Base-by-base conservation (phyloP, 306 rosid genomes). In the Corylus heterophylla region DNA sequence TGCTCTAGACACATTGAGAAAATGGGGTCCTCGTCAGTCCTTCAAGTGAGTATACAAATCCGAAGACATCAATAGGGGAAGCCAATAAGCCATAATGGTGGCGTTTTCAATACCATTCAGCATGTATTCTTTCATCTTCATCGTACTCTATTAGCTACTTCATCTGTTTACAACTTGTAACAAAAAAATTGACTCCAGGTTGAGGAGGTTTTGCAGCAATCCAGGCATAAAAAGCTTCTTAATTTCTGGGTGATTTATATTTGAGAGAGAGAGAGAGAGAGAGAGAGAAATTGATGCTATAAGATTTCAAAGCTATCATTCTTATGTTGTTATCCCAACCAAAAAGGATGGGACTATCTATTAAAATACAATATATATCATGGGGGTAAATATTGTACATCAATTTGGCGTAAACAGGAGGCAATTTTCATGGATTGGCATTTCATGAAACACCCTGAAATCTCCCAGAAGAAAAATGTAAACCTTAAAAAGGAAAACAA, bases 341-440 rank as follows among this genome's bases (percentile, higher is more conserved):
- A 50, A 58, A 44, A 48, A 42, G 1, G 22, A 48, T 29, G 75
- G 81, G 59, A 79, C 29, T 49, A 78, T 50, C 48, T 78, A 75
- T 82, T 76, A 42, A 52, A 82, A 75, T 75, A 81, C 83, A 80
- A 85, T 84, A 77, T 84, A 77, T 73, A 73, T 80, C 81, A 68
- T 82, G 83, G 85, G 66, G 84, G 82, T 71, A 81, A 84, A 85
- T 85, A 58, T 82, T 74, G 77, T 78, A 82, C 78, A 64, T 69
- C 79, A 83, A 68, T 55, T 75, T 54, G 66, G 86, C 78, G 27
- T 81, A 74, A 84, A 75, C 51, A 80, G 78, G 77, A 66, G 88
- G 78, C 56, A 76, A 87, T 89, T 69, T 89, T 85, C 88, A 87
- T 80, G 76, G 80, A 80, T 73, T 83, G 76, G 74, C 74, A 85